A percentile compares a stretch with the other conserved stretches of the same genome.
Evolutionary conservation across 1,139 yeast species (phyloP).

Genomic region (Nakaseomyces delphensis): DNA sequence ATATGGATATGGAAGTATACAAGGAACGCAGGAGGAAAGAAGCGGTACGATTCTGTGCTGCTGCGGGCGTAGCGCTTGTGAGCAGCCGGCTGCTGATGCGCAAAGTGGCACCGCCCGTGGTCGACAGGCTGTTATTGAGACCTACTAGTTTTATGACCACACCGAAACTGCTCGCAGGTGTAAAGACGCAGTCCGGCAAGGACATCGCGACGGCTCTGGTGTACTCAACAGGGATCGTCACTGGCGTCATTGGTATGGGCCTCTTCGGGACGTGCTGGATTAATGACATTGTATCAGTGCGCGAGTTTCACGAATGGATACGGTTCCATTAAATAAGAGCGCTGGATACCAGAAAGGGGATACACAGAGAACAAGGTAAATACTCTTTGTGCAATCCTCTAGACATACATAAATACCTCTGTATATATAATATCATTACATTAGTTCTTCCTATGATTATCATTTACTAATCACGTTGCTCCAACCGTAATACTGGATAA

Average conservation of each 20-base stretch:
- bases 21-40: conserved; percentile 58
- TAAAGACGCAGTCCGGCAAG: conserved; percentile 46
- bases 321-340: too few species aligned
- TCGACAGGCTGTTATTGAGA: conserved; percentile 17
- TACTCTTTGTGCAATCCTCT: too few species aligned
- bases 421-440: too few species aligned
- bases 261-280: conserved; percentile 76
- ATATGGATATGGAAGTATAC: conserved; percentile 16
- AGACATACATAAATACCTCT: too few species aligned
- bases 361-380: too few species aligned
- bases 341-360: too few species aligned
- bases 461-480: too few species aligned
- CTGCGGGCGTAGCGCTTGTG: conserved; percentile 62
- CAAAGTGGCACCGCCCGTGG: conserved; percentile 65
- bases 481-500: too few species aligned
- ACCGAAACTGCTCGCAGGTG: conserved; percentile 27
- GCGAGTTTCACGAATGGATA: conserved; percentile 8
- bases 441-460: too few species aligned
- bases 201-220: conserved; percentile 1
- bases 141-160: conserved; percentile 2
- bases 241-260: conserved; percentile 63
- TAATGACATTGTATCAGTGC: conserved; percentile 55
- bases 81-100: conserved; percentile 69
- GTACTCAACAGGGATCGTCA: conserved; percentile 55
- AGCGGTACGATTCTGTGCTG: conserved; percentile 62